Percentiles rank a stretch among this genome's conserved stretches.
These are phyloP conservation scores for Camellia granthamiana DNA, from an alignment of 148 eudicot genomes.

Conservation along the genomic window DNA sequence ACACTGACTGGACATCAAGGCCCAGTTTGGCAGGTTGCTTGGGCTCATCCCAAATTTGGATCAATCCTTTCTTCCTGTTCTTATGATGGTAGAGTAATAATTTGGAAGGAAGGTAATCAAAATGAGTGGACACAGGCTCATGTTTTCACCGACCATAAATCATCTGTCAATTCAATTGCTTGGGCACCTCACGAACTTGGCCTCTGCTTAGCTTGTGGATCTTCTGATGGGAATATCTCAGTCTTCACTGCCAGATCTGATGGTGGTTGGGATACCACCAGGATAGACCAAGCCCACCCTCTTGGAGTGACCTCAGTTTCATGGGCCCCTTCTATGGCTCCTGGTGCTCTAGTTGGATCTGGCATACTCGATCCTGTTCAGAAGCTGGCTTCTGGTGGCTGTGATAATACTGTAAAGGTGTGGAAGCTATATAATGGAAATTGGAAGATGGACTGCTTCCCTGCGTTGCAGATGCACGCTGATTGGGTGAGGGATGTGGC, in stretches of 20 bases:
- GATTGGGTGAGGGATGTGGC: slow-evolving; percentile 97
- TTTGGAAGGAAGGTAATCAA: slow-evolving; percentile 93
- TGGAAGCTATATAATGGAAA: slow-evolving; percentile 74
- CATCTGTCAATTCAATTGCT: slow-evolving; percentile 83
- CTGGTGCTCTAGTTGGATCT: slow-evolving; percentile 72
- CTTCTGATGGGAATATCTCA: slow-evolving; percentile 85
- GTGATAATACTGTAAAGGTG: slow-evolving; percentile 79
- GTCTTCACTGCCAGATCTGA: slow-evolving; percentile 67
- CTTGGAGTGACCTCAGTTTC: slow-evolving; percentile 92
- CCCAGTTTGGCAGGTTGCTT: slow-evolving; percentile 92
- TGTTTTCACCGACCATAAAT: slow-evolving; percentile 75
- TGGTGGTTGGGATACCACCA: slow-evolving; percentile 83
- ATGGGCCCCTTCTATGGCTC: slow-evolving; percentile 87
- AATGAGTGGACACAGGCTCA: slow-evolving; percentile 84
- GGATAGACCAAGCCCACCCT: slow-evolving; percentile 90
- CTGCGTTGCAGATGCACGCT: slow-evolving; percentile 76
- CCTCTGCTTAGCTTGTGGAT: slow-evolving; percentile 85
- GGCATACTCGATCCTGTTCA: slow-evolving; percentile 68
- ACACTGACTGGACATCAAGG: slow-evolving; percentile 82
- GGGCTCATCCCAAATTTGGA: slow-evolving; percentile 96
- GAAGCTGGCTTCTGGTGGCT: slow-evolving; percentile 87
- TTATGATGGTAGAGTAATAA: slow-evolving; percentile 81
- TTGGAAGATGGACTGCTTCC: slow-evolving; percentile 95
- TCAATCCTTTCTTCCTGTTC: slow-evolving; percentile 86
- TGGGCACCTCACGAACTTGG: slow-evolving; percentile 97